Percentiles rank a stretch among this genome's conserved stretches.
Conservation (phyloP, 2,329 filamentous ascomycete genomes). For the Paecilomyces sp. region DNA sequence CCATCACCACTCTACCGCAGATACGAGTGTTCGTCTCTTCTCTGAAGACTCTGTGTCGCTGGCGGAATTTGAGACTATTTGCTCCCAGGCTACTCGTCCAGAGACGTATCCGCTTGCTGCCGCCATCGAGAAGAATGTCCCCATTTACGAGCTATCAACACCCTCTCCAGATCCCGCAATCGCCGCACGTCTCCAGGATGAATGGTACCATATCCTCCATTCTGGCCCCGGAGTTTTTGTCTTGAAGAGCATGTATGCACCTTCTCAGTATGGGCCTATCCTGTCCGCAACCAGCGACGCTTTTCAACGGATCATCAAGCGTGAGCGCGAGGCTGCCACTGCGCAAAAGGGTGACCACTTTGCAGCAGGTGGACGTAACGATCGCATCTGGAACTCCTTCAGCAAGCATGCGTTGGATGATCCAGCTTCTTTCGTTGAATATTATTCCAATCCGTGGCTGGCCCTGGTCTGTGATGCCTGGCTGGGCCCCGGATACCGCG, state of each 20-base stretch:
- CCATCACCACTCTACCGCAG: background rate
- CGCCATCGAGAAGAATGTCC: slow-evolving; percentile 44
- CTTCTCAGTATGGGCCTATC: slow-evolving; percentile 23
- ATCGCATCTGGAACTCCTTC: slow-evolving; percentile 61
- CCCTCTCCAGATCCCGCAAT: slow-evolving; percentile 25
- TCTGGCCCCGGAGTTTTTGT: slow-evolving; percentile 55
- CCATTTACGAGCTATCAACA: slow-evolving; percentile 46
- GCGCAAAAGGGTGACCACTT: slow-evolving; percentile 53
- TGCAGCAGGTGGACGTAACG: slow-evolving; percentile 48
- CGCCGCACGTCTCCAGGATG: slow-evolving; percentile 46
- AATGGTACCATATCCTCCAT: slow-evolving; percentile 53
- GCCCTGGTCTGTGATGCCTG: slow-evolving; percentile 46
- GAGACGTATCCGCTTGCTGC: slow-evolving; percentile 43
- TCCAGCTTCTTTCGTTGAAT: slow-evolving; percentile 46
- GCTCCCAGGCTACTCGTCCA: slow-evolving; percentile 30
- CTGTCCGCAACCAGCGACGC: slow-evolving; percentile 43
- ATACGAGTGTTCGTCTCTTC: background rate
- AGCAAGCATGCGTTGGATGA: slow-evolving; percentile 52
- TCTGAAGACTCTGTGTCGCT: slow-evolving; percentile 29
- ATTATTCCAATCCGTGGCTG: slow-evolving; percentile 57
- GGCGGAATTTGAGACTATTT: slow-evolving; percentile 39
- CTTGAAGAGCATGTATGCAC: slow-evolving; percentile 45
- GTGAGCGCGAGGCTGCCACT: slow-evolving; percentile 29
- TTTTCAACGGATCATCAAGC: slow-evolving; percentile 44
- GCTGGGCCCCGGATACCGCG: slow-evolving; percentile 53